A percentile compares a stretch with the other conserved stretches of the same genome.
phyloP scores from a whole-genome alignment of 2,329 filamentous ascomycete species.

The Epichloe amarillans region DNA sequence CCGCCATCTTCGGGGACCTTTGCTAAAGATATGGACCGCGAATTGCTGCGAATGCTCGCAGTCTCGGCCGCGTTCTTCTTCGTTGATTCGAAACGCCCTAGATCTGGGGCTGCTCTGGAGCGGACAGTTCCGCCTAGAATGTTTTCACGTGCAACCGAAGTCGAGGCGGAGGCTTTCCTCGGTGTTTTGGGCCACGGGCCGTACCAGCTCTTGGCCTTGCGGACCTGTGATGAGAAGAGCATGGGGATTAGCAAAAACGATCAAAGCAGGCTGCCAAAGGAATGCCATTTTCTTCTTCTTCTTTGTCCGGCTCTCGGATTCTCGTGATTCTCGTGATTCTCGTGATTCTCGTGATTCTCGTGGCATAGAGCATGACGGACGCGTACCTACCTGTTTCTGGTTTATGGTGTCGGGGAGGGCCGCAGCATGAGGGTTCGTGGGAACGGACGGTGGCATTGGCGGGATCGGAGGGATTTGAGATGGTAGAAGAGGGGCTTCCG shows the following conservation, averaged over 20 bases:
- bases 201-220: constrained; percentile 48
- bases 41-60: constrained; percentile 16
- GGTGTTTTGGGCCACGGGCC: constrained; percentile 43
- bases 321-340: no score
- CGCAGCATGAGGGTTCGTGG: not conserved
- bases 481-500: not conserved
- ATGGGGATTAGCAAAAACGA: not conserved
- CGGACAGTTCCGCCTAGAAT: constrained; percentile 43
- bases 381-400: constrained; percentile 7
- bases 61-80: constrained; percentile 23
- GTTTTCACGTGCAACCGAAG: constrained; percentile 45
- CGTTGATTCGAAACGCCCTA: constrained; percentile 34
- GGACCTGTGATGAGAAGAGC: constrained; percentile 23
- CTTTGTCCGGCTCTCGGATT: no score
- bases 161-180: constrained; percentile 48
- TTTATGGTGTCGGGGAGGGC: not conserved
- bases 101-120: constrained; percentile 31
- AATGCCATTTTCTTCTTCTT: not conserved
- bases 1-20: constrained; percentile 15
- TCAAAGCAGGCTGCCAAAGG: not conserved
- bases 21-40: constrained; percentile 11
- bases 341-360: no score
- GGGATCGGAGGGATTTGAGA: not conserved
- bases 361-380: not conserved
- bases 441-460: constrained; percentile 2